Conservation (phyloP, 192 early-diverging fungal genomes). For the Podila epigama region DNA sequence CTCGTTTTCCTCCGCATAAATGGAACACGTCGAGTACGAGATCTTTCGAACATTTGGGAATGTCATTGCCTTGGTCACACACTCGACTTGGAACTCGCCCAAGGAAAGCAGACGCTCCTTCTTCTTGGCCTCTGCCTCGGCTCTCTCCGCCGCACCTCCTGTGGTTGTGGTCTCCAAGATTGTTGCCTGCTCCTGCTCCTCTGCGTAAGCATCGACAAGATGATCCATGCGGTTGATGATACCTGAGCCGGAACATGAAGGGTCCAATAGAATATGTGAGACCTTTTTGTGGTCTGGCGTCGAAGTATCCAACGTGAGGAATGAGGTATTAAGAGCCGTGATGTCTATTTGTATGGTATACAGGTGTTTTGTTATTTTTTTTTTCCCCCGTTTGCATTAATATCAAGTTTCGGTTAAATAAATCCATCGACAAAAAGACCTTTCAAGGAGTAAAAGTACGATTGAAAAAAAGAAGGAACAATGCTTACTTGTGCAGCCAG, state of each 20-base stretch:
- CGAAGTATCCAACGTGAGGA: conserved; percentile 82
- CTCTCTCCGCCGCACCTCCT: conserved; percentile 39
- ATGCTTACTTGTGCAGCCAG: conserved; percentile 84
- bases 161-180: conserved; percentile 46
- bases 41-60: conserved; percentile 87
- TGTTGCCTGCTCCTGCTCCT: conserved; percentile 39
- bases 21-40: conserved; percentile 97
- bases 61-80: conserved; percentile 85
- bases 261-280: conserved; percentile 92
- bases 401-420: too few species aligned
- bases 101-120: conserved; percentile 73
- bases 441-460: neutral
- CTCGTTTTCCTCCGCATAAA: conserved; percentile 93
- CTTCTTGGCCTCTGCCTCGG: conserved; percentile 36
- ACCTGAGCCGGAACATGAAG: conserved; percentile 95
- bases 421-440: neutral
- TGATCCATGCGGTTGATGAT: conserved; percentile 91
- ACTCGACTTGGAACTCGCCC: conserved; percentile 85
- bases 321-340: conserved; percentile 70
- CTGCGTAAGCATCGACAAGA: conserved; percentile 72
- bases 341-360: conserved; percentile 63
- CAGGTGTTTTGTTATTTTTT: neutral
- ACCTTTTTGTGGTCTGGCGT: conserved; percentile 73
- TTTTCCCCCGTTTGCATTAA: too few species aligned
- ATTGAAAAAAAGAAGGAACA: neutral